phyloP scores from a whole-genome alignment of 2,329 filamentous ascomycete genomes.

The Trichoderma gracile region DNA sequence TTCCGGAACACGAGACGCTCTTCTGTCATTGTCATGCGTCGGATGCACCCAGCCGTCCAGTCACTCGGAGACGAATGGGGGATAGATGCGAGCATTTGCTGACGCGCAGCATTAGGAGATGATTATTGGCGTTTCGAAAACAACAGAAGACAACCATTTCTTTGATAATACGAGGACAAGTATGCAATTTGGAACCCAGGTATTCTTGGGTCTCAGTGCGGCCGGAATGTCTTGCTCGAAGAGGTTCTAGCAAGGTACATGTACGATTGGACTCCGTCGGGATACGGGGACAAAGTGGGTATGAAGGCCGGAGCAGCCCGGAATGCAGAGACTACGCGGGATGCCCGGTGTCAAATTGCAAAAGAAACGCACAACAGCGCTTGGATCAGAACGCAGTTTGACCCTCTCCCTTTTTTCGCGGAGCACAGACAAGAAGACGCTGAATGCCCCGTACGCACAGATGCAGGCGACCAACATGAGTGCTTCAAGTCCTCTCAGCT shows the following conservation, averaged over 20 bases:
- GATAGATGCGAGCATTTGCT: not conserved
- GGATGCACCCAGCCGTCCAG: slow-evolving; percentile 4
- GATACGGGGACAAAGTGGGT: not conserved
- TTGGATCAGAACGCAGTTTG: not conserved
- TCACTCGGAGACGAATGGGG: not conserved
- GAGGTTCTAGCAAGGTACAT: not conserved
- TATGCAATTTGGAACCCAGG: not conserved
- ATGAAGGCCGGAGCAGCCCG: not conserved
- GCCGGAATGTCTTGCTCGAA: not conserved
- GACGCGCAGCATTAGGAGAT: not conserved
- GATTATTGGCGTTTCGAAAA: no score
- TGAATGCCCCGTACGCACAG: not conserved
- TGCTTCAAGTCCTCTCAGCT: not conserved
- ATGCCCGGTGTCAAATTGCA: not conserved
- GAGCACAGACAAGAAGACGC: no score
- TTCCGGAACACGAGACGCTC: slow-evolving; percentile 11
- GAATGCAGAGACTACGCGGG: not conserved
- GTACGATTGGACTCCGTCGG: not conserved
- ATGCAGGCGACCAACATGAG: not conserved
- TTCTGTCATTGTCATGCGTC: not conserved
- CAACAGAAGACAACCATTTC: not conserved
- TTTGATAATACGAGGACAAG: no score
- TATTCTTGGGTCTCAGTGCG: slow-evolving; percentile 3
- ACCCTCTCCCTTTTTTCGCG: not conserved
- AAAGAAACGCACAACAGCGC: not conserved